Evolutionary conservation across 2,329 filamentous ascomycete genomes (phyloP).

Genomic region (Podosphaera xanthii): DNA sequence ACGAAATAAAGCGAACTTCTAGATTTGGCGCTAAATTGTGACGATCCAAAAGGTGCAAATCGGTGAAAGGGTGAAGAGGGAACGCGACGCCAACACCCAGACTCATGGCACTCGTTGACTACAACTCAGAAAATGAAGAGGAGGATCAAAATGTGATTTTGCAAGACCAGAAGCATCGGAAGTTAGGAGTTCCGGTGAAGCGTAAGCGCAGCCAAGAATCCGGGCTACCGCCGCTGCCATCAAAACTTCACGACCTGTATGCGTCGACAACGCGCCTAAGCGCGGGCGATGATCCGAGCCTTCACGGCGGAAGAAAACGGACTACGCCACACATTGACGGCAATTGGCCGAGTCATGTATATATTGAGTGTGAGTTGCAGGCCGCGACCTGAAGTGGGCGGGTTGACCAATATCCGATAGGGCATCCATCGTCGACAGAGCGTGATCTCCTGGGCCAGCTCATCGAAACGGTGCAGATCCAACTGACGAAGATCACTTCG

Average conservation of each 20-base stretch:
- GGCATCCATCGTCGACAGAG: conserved; percentile 29
- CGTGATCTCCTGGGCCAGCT: conserved; percentile 24
- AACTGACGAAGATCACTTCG: conserved; percentile 5
- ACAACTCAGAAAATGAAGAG: too few species aligned
- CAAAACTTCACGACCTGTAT: conserved; percentile 73
- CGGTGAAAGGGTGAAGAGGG: too few species aligned
- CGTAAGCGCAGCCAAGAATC: conserved; percentile 13
- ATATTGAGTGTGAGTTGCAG: conserved; percentile 58
- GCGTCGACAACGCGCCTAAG: conserved; percentile 57
- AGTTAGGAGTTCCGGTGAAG: conserved; percentile 8
- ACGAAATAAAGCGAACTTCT: too few species aligned
- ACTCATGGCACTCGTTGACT: too few species aligned
- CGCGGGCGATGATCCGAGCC: conserved; percentile 55
- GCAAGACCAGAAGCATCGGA: too few species aligned
- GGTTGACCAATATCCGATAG: conserved; percentile 18
- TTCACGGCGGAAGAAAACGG: conserved; percentile 70
- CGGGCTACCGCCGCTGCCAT: conserved; percentile 48
- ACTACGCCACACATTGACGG: conserved; percentile 66
- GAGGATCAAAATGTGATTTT: too few species aligned
- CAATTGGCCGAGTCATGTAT: conserved; percentile 83
- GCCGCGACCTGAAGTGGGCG: background rate
- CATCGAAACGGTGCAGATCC: conserved; percentile 18
- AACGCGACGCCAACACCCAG: too few species aligned
- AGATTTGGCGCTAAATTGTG: too few species aligned
- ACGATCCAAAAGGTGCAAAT: too few species aligned